phyloP scores from a whole-genome alignment of 1,139 yeast species.

The Suhomyces maxii region DNA sequence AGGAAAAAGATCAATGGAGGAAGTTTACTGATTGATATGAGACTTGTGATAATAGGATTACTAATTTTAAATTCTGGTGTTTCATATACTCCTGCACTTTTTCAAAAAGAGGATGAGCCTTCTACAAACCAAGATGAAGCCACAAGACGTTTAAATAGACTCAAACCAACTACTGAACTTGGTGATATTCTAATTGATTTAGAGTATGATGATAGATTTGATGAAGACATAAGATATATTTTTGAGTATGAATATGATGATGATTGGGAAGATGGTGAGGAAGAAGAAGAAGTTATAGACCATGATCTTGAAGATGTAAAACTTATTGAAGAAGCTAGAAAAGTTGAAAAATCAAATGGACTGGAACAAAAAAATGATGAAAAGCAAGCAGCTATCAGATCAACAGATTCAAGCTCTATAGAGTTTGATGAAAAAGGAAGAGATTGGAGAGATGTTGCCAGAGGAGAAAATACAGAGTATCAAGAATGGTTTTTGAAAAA shows the following conservation, averaged over 20 bases:
- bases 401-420: slow-evolving; percentile 22
- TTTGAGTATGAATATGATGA: slow-evolving; percentile 59
- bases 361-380: slow-evolving; percentile 1
- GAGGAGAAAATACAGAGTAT: slow-evolving; percentile 48
- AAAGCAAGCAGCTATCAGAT: slow-evolving; percentile 36
- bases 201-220: slow-evolving; percentile 66
- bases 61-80: slow-evolving; percentile 28
- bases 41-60: slow-evolving; percentile 35
- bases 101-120: slow-evolving; percentile 9
- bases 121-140: slow-evolving; percentile 17
- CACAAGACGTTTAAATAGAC: slow-evolving; percentile 23
- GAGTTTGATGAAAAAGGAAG: slow-evolving; percentile 60
- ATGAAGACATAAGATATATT: slow-evolving; percentile 71
- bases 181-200: slow-evolving; percentile 56
- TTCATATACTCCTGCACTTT: slow-evolving; percentile 19
- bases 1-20: slow-evolving; percentile 58
- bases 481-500: slow-evolving; percentile 22
- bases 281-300: slow-evolving; percentile 12
- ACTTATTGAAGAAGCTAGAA: neutral
- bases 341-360: neutral
- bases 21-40: slow-evolving; percentile 54
- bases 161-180: slow-evolving; percentile 38
- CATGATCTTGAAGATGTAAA: slow-evolving; percentile 8
- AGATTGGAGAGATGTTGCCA: slow-evolving; percentile 70
- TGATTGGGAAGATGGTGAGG: slow-evolving; percentile 29